Base-by-base conservation (phyloP, 2,329 filamentous ascomycete genomes). In the Diaporthe citriasiana region DNA sequence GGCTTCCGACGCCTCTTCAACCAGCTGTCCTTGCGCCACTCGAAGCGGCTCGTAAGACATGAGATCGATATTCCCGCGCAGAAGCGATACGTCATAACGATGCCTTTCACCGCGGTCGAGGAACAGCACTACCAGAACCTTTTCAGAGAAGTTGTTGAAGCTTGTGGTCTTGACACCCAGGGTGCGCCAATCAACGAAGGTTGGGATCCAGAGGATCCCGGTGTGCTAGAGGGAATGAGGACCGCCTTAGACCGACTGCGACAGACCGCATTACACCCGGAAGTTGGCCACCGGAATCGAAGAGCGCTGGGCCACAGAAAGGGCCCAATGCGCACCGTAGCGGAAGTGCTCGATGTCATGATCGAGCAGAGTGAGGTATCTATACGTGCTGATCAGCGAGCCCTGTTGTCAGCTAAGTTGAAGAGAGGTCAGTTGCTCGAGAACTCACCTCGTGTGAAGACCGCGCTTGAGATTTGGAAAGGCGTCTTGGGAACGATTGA, bases 301-400 rank as follows among this genome's bases (percentile, higher is more conserved):
- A 89, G 88, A 75, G 88, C 89, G 0, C 83, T 94, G 8, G 92
- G 92, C 1, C 87, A 89, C 57, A 90, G 87, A 65, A 87, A 87
- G 70, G 91, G 90, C 0, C 92, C 94, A 0, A 87, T 98, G 76
- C 89, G 94, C 17, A 97, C 95, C 0, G 93, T 98, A 1, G 90
- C 92, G 25, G 94, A 98, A 82, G 96, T 98, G 1, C 86, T 99
- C 15, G 92, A 95, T 76, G 91, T 93, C 6, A 98, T 99, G 96
- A 93, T 98, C 73, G 95, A 98, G 72, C 92, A 96, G 79, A 95
- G 93, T 56, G 93, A 96, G 73, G 86, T 85, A 8, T 81, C 84
- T 0, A 89, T 96, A 73, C 89, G 92, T 69, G 83, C 88, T 0
- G 92, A 96, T 73, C 92, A 97, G 79, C 90, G 95, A 70, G 84